Evolutionary conservation across 768 basidiomycete genomes (phyloP), one percentile per base, ranked within the genome.

Genomic region (Tylopilus sp.): DNA sequence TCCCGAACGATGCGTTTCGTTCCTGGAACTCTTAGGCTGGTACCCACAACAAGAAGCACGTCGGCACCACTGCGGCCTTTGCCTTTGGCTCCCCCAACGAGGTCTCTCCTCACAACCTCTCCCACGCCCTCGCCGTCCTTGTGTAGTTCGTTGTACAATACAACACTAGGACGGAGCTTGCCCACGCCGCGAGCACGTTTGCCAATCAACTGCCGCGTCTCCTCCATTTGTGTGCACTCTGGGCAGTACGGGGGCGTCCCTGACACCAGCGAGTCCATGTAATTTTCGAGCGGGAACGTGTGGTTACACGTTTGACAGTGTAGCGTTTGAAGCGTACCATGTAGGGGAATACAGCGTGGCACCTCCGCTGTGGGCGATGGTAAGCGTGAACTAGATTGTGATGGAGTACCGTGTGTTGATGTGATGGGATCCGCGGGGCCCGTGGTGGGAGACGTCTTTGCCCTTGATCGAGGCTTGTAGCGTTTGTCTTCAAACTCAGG

Each of bases 1-100:
- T 95, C 91, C 51, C 89, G 81, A 21, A 95, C 90, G 71, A 95
- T 90, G 57, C 88, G 77, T 69, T 93, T 95, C 41, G 93, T 94
- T 18, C 94, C 94, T 9, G 90, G 92, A 15, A 97, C 88, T 56
- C 85, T 79, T 52, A 97, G 71, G 67, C 88, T 92, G 50, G 93
- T 95, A 40, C 94, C 94, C 17, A 91, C 93, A 13, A 97, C 93
- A 47, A 97, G 70, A 33, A 97, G 71, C 40, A 93, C 67, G 70
- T 97, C 94, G 8, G 91, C 89, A 4, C 86, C 82, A 41, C 79
- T 80, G 53, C 83, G 75, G 3, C 83, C 83, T 59, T 83, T 86
- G 13, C 83, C 81, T 57, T 81, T 81, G 3, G 77, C 79, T 8
- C 79, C 75, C 8, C 89, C 88, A 48, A 90, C 75, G 48, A 95